Base-by-base conservation (phyloP, 2,329 filamentous ascomycete genomes). In the Sclerotinia minor region DNA sequence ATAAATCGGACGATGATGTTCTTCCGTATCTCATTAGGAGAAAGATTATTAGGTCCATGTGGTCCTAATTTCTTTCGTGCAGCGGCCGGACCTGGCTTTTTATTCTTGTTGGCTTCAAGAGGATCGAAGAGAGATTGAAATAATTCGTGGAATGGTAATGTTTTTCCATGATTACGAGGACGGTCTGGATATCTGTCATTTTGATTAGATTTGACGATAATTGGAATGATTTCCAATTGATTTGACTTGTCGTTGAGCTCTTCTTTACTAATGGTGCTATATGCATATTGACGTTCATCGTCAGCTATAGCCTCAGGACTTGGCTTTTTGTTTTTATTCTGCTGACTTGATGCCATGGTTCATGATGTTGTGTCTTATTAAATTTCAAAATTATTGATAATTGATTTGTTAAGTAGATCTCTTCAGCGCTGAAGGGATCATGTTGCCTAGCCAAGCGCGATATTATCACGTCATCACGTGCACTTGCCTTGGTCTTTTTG, bases 1-100 rank as follows among this genome's bases (percentile, higher is more conserved):
- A 99, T 92, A 80, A 97, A 99, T 9, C 89, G 84, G 67, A 94
- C 87, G 71, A 99, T 92, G 72, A 97, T 91, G 73, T 88, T 87
- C 0, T 90, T 86, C 49, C 92, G 87, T 70, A 90, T 85, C 77
- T 97, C 93, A 72, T 94, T 87, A 0, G 92, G 89, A 4, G 88
- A 89, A 11, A 87, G 81, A 65, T 85, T 87, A 6, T 58, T 72
- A 79, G 81, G 79, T 11, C 88, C 86, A 71, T 87, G 82, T 0
- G 86, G 85, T 41, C 64, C 64, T 38, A 17, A 8, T 76, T 88
- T 91, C 70, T 81, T 80, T 47, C 86, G 83, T 35, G 83, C 80
- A 11, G 82, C 78, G 1, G 82, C 81, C 4, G 83, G 81, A 0
- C 85, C 86, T 0, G 85, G 79, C 26, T 71, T 71, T 7, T 66